A percentile compares a stretch with the other conserved stretches of the same genome.
Evolutionary conservation across 192 early-diverging fungal genomes (phyloP).

Genomic region (Coemansia sp.): DNA sequence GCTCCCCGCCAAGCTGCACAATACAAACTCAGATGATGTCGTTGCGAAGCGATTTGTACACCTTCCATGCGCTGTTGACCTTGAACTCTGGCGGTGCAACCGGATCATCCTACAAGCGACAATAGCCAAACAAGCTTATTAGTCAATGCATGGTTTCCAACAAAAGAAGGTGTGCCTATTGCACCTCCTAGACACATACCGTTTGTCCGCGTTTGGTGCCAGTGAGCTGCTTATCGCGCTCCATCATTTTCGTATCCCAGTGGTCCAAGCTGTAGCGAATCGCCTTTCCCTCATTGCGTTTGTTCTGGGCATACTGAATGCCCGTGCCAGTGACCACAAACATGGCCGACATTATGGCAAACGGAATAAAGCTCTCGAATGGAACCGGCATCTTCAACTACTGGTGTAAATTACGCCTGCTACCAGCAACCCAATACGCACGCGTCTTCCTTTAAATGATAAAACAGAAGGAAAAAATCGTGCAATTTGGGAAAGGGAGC

Average conservation of each 20-base stretch:
- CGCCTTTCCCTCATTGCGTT: slow-evolving; percentile 64
- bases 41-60: slow-evolving; percentile 56
- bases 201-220: slow-evolving; percentile 66
- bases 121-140: background rate
- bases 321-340: slow-evolving; percentile 62
- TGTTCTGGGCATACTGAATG: slow-evolving; percentile 57
- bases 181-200: background rate
- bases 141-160: background rate
- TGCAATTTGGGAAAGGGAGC: background rate
- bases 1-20: no score
- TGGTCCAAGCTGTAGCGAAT: slow-evolving; percentile 64
- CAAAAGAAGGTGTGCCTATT: no score
- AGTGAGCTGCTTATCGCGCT: slow-evolving; percentile 71
- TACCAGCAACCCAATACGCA: background rate
- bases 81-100: slow-evolving; percentile 65
- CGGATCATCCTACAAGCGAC: slow-evolving; percentile 21
- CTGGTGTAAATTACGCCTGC: background rate
- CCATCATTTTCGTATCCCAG: slow-evolving; percentile 80
- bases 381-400: slow-evolving; percentile 65
- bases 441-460: no score
- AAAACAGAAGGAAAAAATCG: background rate
- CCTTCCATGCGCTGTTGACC: slow-evolving; percentile 68
- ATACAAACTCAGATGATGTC: slow-evolving; percentile 1
- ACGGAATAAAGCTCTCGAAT: slow-evolving; percentile 74
- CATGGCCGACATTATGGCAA: slow-evolving; percentile 68